Percentiles rank a stretch among this genome's conserved stretches.
Evolutionary conservation across 176 grass and related monocot species (phyloP).

Genomic region (maize (Zea mays)): DNA sequence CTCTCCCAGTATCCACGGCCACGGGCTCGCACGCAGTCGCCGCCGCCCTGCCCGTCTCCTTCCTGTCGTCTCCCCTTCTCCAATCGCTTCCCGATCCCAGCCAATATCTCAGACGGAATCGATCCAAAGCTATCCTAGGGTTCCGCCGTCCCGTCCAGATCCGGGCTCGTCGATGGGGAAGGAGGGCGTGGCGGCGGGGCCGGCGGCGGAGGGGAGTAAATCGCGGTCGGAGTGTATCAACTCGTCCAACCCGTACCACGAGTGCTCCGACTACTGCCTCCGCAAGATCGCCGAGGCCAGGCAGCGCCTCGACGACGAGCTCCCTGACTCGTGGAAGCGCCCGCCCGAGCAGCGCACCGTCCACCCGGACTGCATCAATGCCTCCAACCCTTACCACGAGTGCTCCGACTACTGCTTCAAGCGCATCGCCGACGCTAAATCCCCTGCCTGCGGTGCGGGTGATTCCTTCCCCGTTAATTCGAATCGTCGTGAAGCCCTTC

Average conservation of each 20-base stretch:
- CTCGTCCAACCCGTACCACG: constrained; percentile 69
- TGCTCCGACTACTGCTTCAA: constrained; percentile 70
- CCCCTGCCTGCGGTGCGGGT: neutral
- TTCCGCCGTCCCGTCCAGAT: neutral
- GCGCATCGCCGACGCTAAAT: constrained; percentile 58
- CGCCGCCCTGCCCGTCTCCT: neutral
- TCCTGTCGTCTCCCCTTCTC: neutral
- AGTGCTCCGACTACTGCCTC: constrained; percentile 74
- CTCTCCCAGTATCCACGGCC: neutral
- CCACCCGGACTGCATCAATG: constrained; percentile 74
- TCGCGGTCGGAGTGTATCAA: constrained; percentile 64
- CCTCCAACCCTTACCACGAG: constrained; percentile 66
- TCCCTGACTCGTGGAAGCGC: neutral
- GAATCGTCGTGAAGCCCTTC: neutral
- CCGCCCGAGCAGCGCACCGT: constrained; percentile 43
- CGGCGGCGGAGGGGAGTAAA: constrained; percentile 5
- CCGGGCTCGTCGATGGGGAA: constrained; percentile 19
- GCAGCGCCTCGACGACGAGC: constrained; percentile 32
- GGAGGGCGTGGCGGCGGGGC: neutral
- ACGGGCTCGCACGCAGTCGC: neutral
- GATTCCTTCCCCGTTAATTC: neutral
- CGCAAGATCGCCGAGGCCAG: constrained; percentile 59
- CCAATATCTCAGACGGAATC: constrained; percentile 15
- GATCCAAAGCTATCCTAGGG: constrained; percentile 5
- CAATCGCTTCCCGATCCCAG: neutral